Evolutionary conservation across 2,329 filamentous ascomycete species (phyloP), one percentile per base, ranked within the genome.

Genomic region (Rachicladosporium sp.): DNA sequence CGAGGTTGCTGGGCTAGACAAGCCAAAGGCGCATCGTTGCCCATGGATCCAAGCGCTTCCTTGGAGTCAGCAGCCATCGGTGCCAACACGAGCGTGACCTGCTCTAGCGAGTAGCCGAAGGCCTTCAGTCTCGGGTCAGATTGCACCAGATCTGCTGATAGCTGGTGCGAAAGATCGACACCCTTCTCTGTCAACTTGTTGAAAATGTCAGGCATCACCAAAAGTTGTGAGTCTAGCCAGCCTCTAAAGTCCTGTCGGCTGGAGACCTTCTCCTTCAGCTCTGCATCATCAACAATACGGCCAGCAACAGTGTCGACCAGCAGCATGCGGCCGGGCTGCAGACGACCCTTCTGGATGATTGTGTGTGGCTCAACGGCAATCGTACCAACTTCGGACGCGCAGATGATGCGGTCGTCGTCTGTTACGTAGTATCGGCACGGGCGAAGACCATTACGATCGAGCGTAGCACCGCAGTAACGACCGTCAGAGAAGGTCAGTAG

Each of bases 1-100:
- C 88, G 83, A 50, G 89, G 87, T 46, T 88, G 83, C 49, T 83
- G 76, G n/a, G 89, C 83, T 58, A 96, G 71, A 62, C 87, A 94
- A 38, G 89, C 89, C 47, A 96, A 70, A 33, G 89, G 89, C 33
- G 84, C 85, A 68, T 96, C 89, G 58, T 96, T 96, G 53, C 89
- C 89, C 89, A 96, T 96, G 43, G 89, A 96, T 31, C 89, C 89
- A 39, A 96, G 73, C 33, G 89, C 89, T 63, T 96, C 89, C 67
- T 96, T 96, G 44, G 93, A 93, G 56, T 96, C 89, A 15, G 87
- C 87, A 43, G 87, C 89, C 89, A 96, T 96, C 7, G 89, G 89
- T 11, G 82, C 89, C 38, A 96, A 76, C 30, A 96, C 71, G 58
- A 96, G 67, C 61, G 82, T 89, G 60, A 96, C 82, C 64, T 96